Evolutionary conservation across 2,329 filamentous ascomycete species (phyloP).

Genomic region (Claviceps spartinae): DNA sequence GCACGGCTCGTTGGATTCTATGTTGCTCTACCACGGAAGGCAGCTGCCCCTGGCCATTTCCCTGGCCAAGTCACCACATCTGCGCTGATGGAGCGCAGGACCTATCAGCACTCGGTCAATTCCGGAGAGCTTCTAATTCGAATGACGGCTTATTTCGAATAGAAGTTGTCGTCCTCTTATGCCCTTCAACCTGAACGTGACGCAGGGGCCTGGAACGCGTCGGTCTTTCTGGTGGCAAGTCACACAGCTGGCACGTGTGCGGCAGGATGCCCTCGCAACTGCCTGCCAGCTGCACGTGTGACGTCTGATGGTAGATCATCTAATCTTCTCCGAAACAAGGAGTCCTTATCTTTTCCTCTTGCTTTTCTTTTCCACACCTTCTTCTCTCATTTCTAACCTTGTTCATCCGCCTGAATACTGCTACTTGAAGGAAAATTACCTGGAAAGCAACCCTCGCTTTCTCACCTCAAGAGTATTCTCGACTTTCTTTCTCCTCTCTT

Average conservation of each 20-base stretch:
- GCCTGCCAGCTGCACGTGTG: constrained; percentile 2
- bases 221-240: neutral
- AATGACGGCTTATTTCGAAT: neutral
- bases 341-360: neutral
- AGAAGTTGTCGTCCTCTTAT: too few relatives aligned
- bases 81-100: neutral
- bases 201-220: neutral
- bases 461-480: neutral
- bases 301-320: neutral
- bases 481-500: neutral
- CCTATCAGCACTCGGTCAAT: neutral
- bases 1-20: neutral
- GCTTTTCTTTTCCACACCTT: constrained; percentile 1
- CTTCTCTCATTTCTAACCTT: constrained; percentile 1
- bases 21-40: neutral
- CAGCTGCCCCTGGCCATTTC: neutral
- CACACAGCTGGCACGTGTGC: neutral
- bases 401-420: neutral
- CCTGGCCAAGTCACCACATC: neutral
- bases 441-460: neutral
- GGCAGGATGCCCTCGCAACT: constrained; percentile 4
- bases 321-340: constrained; percentile 2
- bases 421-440: neutral
- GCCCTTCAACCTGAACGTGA: neutral
- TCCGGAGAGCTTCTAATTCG: neutral